phyloP scores from a whole-genome alignment of 2,329 filamentous ascomycete genomes.

The Trichoderma koningii region DNA sequence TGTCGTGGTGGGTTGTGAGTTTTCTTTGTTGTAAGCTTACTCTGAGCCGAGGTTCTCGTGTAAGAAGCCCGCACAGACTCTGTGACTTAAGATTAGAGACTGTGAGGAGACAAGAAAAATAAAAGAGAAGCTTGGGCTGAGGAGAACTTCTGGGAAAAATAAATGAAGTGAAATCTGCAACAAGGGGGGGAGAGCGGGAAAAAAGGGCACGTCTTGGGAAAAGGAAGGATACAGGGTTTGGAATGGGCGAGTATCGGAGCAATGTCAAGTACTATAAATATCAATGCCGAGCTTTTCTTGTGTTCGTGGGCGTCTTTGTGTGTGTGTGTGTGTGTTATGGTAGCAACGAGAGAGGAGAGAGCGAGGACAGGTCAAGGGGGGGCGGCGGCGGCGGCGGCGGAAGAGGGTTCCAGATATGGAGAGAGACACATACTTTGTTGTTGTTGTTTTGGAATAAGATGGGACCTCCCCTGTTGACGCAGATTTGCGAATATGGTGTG shows the following conservation, averaged over 20 bases:
- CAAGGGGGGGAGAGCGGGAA: neutral
- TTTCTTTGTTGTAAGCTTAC: slow-evolving; percentile 2
- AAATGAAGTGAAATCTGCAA: neutral
- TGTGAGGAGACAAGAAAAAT: too few species aligned
- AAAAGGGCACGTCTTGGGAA: neutral
- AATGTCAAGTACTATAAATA: slow-evolving; percentile 4
- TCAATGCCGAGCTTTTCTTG: slow-evolving; percentile 5
- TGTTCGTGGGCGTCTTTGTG: slow-evolving; percentile 3
- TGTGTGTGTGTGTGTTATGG: slow-evolving; percentile 17
- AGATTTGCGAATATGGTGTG: neutral
- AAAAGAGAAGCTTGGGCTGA: neutral
- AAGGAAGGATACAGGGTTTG: neutral
- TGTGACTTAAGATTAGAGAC: neutral
- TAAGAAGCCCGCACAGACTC: neutral
- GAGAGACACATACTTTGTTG: slow-evolving; percentile 3
- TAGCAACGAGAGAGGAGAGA: slow-evolving; percentile 14
- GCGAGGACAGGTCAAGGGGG: too few species aligned
- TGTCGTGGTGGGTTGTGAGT: too few species aligned
- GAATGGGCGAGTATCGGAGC: slow-evolving; percentile 15
- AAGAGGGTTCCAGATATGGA: slow-evolving; percentile 6
- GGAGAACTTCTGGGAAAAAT: neutral
- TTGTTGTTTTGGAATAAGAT: neutral
- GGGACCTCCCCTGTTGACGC: neutral
- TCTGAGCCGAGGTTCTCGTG: slow-evolving; percentile 2
- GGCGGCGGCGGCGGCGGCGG: neutral